Evolutionary conservation across 257 asterid species (phyloP), one percentile per base, ranked within the genome.

Genomic region (Scutellaria barbata): DNA sequence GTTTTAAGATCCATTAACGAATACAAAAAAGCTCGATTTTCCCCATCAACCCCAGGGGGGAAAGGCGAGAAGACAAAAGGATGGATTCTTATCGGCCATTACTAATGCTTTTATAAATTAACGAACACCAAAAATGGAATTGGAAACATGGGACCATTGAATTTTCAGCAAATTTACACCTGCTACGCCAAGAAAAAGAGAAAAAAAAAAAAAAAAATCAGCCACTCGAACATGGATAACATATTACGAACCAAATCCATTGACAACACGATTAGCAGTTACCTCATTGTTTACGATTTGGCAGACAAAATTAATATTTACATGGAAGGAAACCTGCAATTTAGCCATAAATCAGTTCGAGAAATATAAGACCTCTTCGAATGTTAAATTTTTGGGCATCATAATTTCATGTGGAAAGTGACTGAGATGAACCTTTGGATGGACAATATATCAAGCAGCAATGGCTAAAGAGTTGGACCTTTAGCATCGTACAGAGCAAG

Each of bases 271-370:
- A 37, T 66, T 53, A 46, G 45, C 18, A 47, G 56, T 14, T 83
- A 87, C 91, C 92, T 87, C 81, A 61, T 51, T 56, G 83, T 85
- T 78, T 79, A 72, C 71, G 60, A 68, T 56, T 56, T 75, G 72
- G 71, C 63, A 12, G 75, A 81, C 55, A 20, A 81, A 20, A 81
- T 66, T 64, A 55, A 51, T 90, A 92, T 88, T 74, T 92, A 92
- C 98, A 92, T 65, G 13, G 76, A 78, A 60, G 33, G 74, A 75
- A 55, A 70, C 89, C 96, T 90, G 91, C 79, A 80, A 75, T 43
- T 69, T 66, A 25, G 2, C 5, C 14, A 54, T 71, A 64, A 59
- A 69, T 51, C 52, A 71, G 46, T 43, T 51, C 48, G n/a, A 53
- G 47, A 53, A 8, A n/a, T 25, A 30, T 5, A 55, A 42, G 12